Evolutionary conservation across 768 basidiomycete genomes (phyloP), one percentile per base, ranked within the genome.

Genomic region (Auriculariales sp.): DNA sequence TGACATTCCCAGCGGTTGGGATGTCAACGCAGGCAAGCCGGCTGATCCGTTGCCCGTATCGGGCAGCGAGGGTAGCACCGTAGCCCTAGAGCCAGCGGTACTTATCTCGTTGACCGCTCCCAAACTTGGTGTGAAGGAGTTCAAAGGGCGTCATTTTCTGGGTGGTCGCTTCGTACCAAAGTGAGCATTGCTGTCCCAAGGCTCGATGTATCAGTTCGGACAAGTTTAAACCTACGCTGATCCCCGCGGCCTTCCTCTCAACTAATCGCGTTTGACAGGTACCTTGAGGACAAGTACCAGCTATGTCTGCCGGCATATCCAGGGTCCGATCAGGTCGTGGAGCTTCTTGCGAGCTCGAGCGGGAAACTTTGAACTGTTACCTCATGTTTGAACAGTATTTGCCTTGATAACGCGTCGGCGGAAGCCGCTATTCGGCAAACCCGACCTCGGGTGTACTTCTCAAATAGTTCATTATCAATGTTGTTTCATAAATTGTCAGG

Each of bases 1-100:
- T 3, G 95, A 99, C 64, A 91, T 99, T 45, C 95, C 95, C 0
- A 89, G 85, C 1, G 95, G 93, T 6, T 99, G 95, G 95, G 79
- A 92, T 58, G 90, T 98, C 22, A 88, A 93, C 56, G 66, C 71
- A 19, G 94, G 94, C 2, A 75, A 73, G 47, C 68, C 65, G 3
- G 68, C 64, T 42, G 74, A 69, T 14, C 64, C 70, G 14, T 14
- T 49, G 30, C 27, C 42, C 15, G 50, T 46, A 31, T n/a, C 54
- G 6, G 60, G 57, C 28, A 63, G 65, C 3, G 59, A 62, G 7
- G 51, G 53, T 11, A 47, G 1, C 57, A 64, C 31, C 55, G 60
- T 31, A 85, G 75, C 39, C 0, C 66, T 97, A 46, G 64, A 75
- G 15, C 85, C 94, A 0, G 77, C 86, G 49, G 84, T 88, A 5